Evolutionary conservation across 2,329 filamentous ascomycete genomes (phyloP).

Genomic region (Ophiostoma ulmi): DNA sequence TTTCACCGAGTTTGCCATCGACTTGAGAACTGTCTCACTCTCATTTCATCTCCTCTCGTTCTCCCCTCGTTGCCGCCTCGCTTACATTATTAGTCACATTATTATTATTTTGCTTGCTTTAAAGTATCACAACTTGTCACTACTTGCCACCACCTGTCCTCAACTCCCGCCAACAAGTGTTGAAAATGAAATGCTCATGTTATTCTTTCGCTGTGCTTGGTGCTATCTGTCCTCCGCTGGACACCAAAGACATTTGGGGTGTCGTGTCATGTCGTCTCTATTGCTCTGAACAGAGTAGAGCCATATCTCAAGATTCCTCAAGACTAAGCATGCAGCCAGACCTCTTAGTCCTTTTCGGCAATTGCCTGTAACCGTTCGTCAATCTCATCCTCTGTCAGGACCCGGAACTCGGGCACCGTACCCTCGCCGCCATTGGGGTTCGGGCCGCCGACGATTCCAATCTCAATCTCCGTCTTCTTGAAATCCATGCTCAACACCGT

Average conservation of each 20-base stretch:
- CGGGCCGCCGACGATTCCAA: slow-evolving; percentile 92
- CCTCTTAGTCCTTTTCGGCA: slow-evolving; percentile 85
- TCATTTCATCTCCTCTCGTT: not conserved
- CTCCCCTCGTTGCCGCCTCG: not conserved
- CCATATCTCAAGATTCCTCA: too few species aligned
- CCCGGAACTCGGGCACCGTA: slow-evolving; percentile 72
- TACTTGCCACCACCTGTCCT: not conserved
- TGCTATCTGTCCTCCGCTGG: slow-evolving; percentile 4
- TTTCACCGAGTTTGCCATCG: slow-evolving; percentile 3
- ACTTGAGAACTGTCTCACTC: not conserved
- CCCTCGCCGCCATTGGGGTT: slow-evolving; percentile 76
- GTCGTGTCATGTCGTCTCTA: not conserved
- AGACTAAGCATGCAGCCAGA: not conserved
- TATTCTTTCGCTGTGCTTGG: not conserved
- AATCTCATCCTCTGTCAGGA: slow-evolving; percentile 93
- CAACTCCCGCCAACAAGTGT: not conserved
- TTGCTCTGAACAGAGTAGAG: not conserved
- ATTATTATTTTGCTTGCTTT: too few species aligned
- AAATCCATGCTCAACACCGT: slow-evolving; percentile 98
- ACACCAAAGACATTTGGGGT: not conserved
- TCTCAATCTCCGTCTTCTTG: slow-evolving; percentile 98
- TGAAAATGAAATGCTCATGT: not conserved
- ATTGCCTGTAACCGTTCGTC: slow-evolving; percentile 97
- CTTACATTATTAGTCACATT: too few species aligned
- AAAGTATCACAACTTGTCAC: not conserved